Conservation (phyloP, 345 rosid genomes). For the Lumnitzera racemosa region DNA sequence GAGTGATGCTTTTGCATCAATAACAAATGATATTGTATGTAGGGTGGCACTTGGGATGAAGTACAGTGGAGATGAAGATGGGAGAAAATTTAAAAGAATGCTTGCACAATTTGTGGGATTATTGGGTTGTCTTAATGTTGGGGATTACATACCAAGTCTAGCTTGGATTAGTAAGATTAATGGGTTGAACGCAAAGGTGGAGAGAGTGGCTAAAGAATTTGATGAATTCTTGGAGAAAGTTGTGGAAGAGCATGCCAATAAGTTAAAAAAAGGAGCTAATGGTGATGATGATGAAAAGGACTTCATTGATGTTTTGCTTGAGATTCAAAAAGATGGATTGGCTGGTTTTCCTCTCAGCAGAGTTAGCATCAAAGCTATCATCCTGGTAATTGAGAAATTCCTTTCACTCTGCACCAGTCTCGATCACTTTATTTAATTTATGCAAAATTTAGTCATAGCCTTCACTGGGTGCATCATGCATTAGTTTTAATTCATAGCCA, state of each 20-base stretch:
- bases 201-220: slow-evolving; percentile 16
- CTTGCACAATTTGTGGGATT: slow-evolving; percentile 17
- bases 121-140: slow-evolving; percentile 27
- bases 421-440: too few relatives aligned
- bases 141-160: slow-evolving; percentile 51
- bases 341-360: slow-evolving; percentile 5
- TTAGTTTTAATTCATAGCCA: too few relatives aligned
- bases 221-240: slow-evolving; percentile 19
- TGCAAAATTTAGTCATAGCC: too few relatives aligned
- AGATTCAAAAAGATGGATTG: slow-evolving; percentile 12
- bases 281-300: slow-evolving; percentile 8
- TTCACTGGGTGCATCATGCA: too few relatives aligned
- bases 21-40: slow-evolving; percentile 37
- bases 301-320: slow-evolving; percentile 23
- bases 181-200: slow-evolving; percentile 17
- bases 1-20: slow-evolving; percentile 17
- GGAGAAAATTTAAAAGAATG: slow-evolving; percentile 21
- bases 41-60: slow-evolving; percentile 45
- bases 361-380: slow-evolving; percentile 24
- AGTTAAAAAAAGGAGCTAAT: background rate
- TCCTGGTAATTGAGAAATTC: slow-evolving; percentile 13
- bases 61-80: slow-evolving; percentile 23
- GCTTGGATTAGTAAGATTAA: slow-evolving; percentile 31
- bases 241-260: slow-evolving; percentile 12
- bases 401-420: background rate